Evolutionary conservation across 352 stramenopile genomes (phyloP).

Genomic region (Phytophthora citricola): DNA sequence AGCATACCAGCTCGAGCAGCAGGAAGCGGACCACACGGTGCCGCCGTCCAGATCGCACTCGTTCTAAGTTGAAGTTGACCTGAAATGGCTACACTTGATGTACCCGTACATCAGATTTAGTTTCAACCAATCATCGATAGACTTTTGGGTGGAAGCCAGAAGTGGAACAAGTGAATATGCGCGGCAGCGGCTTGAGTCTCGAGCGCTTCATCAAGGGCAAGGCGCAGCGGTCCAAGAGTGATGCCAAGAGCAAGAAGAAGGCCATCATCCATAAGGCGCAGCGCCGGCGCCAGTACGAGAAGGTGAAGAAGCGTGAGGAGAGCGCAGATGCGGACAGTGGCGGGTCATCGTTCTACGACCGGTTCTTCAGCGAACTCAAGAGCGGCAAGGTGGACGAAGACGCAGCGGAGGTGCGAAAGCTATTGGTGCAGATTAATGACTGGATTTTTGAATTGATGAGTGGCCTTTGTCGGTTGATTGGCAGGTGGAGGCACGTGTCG

Average conservation of each 20-base stretch:
- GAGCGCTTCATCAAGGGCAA: slow-evolving; percentile 90
- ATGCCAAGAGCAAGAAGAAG: slow-evolving; percentile 88
- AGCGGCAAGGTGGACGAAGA: slow-evolving; percentile 43
- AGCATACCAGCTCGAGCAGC: slow-evolving; percentile 35
- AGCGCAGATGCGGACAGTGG: slow-evolving; percentile 25
- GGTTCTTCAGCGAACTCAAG: slow-evolving; percentile 74
- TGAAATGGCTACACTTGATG: slow-evolving; percentile 28
- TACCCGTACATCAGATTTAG: not conserved
- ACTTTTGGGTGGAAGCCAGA: slow-evolving; percentile 23
- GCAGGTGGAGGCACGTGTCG: slow-evolving; percentile 33
- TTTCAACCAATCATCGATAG: slow-evolving; percentile 19
- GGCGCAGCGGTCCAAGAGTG: slow-evolving; percentile 76
- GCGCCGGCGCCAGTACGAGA: slow-evolving; percentile 80
- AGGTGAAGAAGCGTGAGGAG: slow-evolving; percentile 76
- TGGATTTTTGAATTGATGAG: slow-evolving; percentile 1
- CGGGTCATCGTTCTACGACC: slow-evolving; percentile 79
- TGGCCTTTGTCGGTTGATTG: slow-evolving; percentile 1
- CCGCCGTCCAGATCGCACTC: slow-evolving; percentile 68
- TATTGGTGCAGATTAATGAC: too few relatives aligned
- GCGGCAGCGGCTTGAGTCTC: slow-evolving; percentile 82
- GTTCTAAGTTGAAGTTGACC: slow-evolving; percentile 46
- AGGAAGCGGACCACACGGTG: slow-evolving; percentile 35
- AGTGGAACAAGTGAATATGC: slow-evolving; percentile 31
- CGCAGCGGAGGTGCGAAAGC: slow-evolving; percentile 20
- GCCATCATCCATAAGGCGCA: slow-evolving; percentile 82